Base-by-base conservation (phyloP, 2,329 filamentous ascomycete species). In the Diaporthe sp. region DNA sequence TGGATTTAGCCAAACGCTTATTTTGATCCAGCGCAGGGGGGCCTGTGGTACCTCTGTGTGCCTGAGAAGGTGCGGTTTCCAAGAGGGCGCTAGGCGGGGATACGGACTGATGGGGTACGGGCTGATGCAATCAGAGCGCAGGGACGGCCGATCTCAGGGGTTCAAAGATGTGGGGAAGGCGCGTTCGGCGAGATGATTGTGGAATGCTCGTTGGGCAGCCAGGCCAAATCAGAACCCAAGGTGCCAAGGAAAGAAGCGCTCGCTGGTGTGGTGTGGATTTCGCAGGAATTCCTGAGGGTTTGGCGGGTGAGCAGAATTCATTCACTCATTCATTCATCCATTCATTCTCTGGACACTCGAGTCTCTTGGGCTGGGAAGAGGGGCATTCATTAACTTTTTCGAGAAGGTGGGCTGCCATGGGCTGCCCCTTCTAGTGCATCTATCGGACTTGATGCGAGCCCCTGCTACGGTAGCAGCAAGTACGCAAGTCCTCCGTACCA, bases 1-100 rank as follows among this genome's bases (percentile, higher is more conserved):
- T 67, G 35, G 57, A 75, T 75, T 72, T 66, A 67, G 73, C 42
- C 54, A 72, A 52, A 72, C 70, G 60, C 70, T 64, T 60, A 64
- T 55, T 64, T 72, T 42, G 47, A 54, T 12, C 28, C 70, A 54
- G 64, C 64, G 64, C 64, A 68, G 55, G 55, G 70, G 57, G 33
- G 54, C 25, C 40, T n/a, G 40, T 66, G 25, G 60, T 47, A n/a
- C 68, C 54, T 28, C 47, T 40, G 57, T 72, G 70, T 72, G 70
- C 69, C 50, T 68, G 47, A 54, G 64, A 54, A 54, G 69, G 69
- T 58, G 67, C 55, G 54, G 69, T 52, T 66, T 66, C 47, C 55
- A 55, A 64, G 47, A 73, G 71, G 71, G 33, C 60, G 60, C 58
- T 64, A 73, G 45, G n/a, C 25, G 30, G 55, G 70, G 45, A 22